phyloP scores from a whole-genome alignment of 129 eudicot species.

The Artemisia annua region DNA sequence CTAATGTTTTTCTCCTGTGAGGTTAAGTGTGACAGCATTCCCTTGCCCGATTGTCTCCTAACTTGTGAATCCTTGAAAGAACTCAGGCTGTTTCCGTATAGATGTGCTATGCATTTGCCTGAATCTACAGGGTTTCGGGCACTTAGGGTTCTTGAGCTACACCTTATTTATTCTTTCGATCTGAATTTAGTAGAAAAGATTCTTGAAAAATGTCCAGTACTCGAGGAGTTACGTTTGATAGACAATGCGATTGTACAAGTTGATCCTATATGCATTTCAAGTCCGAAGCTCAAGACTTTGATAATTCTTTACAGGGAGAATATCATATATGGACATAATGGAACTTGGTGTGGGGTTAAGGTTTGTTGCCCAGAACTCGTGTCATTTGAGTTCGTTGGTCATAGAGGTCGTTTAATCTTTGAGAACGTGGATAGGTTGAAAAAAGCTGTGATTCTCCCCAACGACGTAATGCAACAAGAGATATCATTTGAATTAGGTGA shows the following conservation, averaged over 20 bases:
- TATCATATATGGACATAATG: too few relatives aligned
- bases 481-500: too few relatives aligned
- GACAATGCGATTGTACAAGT: not conserved
- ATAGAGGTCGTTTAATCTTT: not conserved
- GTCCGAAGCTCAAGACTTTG: conserved; percentile 2
- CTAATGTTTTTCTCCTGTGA: not conserved
- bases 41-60: not conserved
- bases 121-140: not conserved
- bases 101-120: not conserved
- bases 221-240: conserved; percentile 1
- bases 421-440: not conserved
- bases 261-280: not conserved
- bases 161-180: not conserved
- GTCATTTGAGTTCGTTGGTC: conserved; percentile 3
- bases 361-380: not conserved
- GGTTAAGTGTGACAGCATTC: not conserved
- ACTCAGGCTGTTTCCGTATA: not conserved
- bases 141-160: conserved; percentile 6
- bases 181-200: not conserved
- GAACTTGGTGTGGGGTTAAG: not conserved
- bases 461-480: not conserved
- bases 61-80: not conserved
- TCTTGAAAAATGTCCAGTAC: not conserved
- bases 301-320: not conserved
- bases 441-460: not conserved